Base-by-base conservation (phyloP, 2,329 filamentous ascomycete genomes). In the Hypoxylon sp. region DNA sequence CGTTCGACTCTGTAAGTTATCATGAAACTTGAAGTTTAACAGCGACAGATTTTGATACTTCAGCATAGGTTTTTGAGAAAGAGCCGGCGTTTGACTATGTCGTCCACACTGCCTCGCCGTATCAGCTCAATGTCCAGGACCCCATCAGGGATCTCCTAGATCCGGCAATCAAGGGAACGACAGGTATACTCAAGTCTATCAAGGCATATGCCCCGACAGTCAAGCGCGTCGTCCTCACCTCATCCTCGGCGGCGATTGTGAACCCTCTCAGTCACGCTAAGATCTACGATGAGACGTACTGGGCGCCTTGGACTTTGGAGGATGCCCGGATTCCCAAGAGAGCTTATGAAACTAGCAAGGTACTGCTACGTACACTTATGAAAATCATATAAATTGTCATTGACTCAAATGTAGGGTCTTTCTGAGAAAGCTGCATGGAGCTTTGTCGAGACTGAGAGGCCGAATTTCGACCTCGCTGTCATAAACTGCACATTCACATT, bases 81-180 rank as follows among this genome's bases (percentile, higher is more conserved):
- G 70, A 79, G 1, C 77, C 78, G 0, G 86, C 88, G 0, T 91
- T 95, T 67, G 89, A 92, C 72, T 89, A 86, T 47, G 90, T 95
- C 51, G 83, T 93, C 54, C 90, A 93, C 76, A 92, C 90, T 5
- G 90, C 91, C 1, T 90, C 87, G 0, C 91, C 92, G 0, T 94
- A 92, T 80, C 89, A 91, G 72, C 86, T 89, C 75, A 88, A 88
- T 51, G 84, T 90, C 48, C 84, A 86, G 2, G 81, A 83, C 61
- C 78, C 78, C 4, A 74, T 78, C 8, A 77, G 74, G 16, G 83
- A 85, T 45, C 79, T 88, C 23, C 78, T 88, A 8, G 81, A 87
- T 48, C 87, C 86, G 0, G 86, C 86, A 5, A 81, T 89, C 47
- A 81, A 82, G 14, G 85, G 85, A 8, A 87, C 84, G 0, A 78